A percentile compares a stretch with the other conserved stretches of the same genome.
Evolutionary conservation across 176 grass and related monocot genomes (phyloP).

Genomic region (Oryza officinalis): DNA sequence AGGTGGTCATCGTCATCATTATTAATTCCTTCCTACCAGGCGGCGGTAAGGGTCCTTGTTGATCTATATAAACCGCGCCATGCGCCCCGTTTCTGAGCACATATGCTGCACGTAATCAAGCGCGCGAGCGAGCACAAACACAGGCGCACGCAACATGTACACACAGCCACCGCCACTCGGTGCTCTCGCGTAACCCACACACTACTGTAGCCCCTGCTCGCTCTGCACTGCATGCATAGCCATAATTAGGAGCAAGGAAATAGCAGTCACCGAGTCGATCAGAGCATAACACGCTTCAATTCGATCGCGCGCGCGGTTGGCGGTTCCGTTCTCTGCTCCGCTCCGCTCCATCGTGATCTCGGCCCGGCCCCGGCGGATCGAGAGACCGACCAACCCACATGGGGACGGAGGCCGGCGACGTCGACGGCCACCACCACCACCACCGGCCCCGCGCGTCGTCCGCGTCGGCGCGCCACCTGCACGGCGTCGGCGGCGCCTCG

Average conservation of each 20-base stretch:
- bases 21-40: no score
- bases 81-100: neutral
- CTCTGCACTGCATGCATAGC: neutral
- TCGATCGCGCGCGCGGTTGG: neutral
- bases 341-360: neutral
- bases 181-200: neutral
- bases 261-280: neutral
- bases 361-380: neutral
- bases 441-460: neutral
- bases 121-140: no score
- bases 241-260: neutral
- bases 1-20: no score
- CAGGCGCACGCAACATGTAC: no score
- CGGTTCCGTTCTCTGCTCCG: neutral
- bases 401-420: conserved; percentile 49
- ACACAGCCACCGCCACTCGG: neutral
- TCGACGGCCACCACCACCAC: neutral
- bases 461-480: neutral
- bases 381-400: conserved; percentile 9
- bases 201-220: neutral
- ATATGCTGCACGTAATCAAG: neutral
- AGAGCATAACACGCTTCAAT: neutral
- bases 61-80: conserved; percentile 28
- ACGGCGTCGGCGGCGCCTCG: neutral
- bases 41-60: no score